Evolutionary conservation across 1,284 basidiomycete species (phyloP).

Genomic region (Cutaneotrichosporon sp.): DNA sequence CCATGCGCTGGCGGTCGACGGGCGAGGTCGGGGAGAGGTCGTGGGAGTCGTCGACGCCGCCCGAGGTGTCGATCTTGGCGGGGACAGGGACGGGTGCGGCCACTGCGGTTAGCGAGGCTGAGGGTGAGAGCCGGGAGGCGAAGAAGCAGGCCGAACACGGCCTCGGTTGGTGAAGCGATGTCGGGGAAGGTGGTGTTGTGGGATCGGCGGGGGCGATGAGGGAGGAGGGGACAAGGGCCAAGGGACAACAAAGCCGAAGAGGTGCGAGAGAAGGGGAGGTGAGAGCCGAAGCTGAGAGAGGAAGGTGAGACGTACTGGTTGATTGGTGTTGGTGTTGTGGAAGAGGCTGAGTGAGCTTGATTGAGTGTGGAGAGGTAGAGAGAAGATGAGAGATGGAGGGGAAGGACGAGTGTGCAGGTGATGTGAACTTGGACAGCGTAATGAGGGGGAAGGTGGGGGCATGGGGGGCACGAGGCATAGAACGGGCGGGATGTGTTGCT

Average conservation of each 20-base stretch:
- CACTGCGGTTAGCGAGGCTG: neutral
- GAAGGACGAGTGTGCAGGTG: neutral
- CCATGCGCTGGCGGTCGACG: constrained; percentile 57
- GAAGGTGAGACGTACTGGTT: neutral
- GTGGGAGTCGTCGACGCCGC: constrained; percentile 40
- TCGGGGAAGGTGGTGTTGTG: neutral
- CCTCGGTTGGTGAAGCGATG: neutral
- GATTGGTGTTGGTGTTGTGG: neutral
- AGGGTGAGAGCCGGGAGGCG: neutral
- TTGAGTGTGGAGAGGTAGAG: neutral
- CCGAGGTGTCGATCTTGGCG: constrained; percentile 34
- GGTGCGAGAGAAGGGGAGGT: too few species aligned
- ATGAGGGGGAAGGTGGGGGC: too few species aligned
- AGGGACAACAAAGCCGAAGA: neutral
- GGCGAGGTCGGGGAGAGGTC: constrained; percentile 43
- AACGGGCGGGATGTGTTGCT: neutral
- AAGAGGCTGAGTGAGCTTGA: neutral
- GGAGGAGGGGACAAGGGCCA: neutral
- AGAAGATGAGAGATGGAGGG: neutral
- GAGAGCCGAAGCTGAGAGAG: too few species aligned
- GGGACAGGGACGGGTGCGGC: constrained; percentile 25
- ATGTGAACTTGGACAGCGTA: too few species aligned
- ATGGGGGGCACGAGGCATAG: too few species aligned
- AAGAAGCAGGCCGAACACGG: too few species aligned
- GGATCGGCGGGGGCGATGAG: neutral